Evolutionary conservation across 2,329 filamentous ascomycete genomes (phyloP).

Genomic region (Exophiala phaeomuriformis): DNA sequence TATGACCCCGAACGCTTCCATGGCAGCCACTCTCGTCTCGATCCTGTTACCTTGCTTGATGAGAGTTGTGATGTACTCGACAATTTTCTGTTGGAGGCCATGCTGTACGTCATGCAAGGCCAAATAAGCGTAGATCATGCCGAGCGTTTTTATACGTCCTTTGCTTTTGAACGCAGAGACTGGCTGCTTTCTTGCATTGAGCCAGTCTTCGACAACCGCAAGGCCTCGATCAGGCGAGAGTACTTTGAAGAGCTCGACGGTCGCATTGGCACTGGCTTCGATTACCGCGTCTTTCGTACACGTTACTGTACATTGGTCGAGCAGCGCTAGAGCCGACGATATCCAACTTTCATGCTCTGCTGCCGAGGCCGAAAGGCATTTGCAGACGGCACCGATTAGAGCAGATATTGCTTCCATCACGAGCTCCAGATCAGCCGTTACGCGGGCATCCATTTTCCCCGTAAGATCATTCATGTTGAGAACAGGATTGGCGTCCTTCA

Average conservation of each 20-base stretch:
- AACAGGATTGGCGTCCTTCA: slow-evolving; percentile 3
- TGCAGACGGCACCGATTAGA: slow-evolving; percentile 23
- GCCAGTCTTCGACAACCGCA: slow-evolving; percentile 36
- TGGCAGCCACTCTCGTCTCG: slow-evolving; percentile 25
- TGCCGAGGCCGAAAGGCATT: not conserved
- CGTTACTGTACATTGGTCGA: slow-evolving; percentile 37
- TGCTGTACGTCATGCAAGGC: not conserved
- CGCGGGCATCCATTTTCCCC: slow-evolving; percentile 24
- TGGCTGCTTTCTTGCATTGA: slow-evolving; percentile 33
- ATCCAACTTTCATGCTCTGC: slow-evolving; percentile 26
- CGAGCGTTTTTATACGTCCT: slow-evolving; percentile 40
- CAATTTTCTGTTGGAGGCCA: slow-evolving; percentile 6
- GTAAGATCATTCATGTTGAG: slow-evolving; percentile 9
- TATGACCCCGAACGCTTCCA: slow-evolving; percentile 18
- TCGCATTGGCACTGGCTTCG: slow-evolving; percentile 36
- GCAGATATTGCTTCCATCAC: slow-evolving; percentile 22
- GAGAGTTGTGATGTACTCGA: slow-evolving; percentile 13
- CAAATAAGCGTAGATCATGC: slow-evolving; percentile 34
- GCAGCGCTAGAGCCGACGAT: slow-evolving; percentile 28
- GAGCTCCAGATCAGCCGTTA: slow-evolving; percentile 28
- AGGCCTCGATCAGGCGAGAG: slow-evolving; percentile 31
- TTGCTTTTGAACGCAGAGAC: slow-evolving; percentile 36
- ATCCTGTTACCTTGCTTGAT: slow-evolving; percentile 20
- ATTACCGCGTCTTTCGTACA: slow-evolving; percentile 36
- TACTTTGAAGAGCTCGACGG: slow-evolving; percentile 36